Conservation (phyloP, 768 basidiomycete species). For the Tephrocybe rancida region DNA sequence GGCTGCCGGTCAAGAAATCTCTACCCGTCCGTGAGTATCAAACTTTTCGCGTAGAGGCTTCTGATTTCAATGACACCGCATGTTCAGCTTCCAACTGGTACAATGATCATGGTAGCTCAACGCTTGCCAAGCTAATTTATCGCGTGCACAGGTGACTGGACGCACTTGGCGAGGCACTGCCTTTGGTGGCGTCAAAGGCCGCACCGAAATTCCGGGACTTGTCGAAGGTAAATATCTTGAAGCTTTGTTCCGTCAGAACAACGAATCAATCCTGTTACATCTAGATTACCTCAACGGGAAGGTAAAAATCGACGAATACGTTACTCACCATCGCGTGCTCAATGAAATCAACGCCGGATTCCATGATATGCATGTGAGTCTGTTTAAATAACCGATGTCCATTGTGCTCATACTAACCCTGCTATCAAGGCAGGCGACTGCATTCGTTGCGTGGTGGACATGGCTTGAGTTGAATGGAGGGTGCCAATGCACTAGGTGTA, state of each 20-base stretch:
- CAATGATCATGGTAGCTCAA: constrained; percentile 11
- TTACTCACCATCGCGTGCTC: constrained; percentile 82
- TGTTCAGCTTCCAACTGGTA: constrained; percentile 55
- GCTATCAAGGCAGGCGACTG: constrained; percentile 71
- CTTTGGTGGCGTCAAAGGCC: constrained; percentile 97
- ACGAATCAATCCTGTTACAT: constrained; percentile 5
- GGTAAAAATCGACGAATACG: constrained; percentile 93
- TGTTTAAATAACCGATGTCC: background rate
- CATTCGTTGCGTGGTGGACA: constrained; percentile 95
- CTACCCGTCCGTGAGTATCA: constrained; percentile 75
- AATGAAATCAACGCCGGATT: constrained; percentile 86
- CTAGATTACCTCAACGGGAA: constrained; percentile 81
- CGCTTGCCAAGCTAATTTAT: background rate
- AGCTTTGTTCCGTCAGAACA: background rate
- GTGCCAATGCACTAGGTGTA: constrained; percentile 7
- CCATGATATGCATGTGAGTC: constrained; percentile 93
- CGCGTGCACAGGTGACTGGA: constrained; percentile 68
- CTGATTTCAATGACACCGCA: background rate
- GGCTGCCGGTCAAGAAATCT: constrained; percentile 93
- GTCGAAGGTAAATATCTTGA: constrained; percentile 67
- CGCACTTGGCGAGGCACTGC: constrained; percentile 94
- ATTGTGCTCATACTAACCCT: background rate
- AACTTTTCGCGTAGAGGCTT: constrained; percentile 2
- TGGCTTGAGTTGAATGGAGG: constrained; percentile 47
- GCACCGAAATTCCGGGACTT: constrained; percentile 92